These are phyloP conservation scores for Penicillium nordicum DNA, from an alignment of 2,329 filamentous ascomycete species.

Conservation along the genomic window DNA sequence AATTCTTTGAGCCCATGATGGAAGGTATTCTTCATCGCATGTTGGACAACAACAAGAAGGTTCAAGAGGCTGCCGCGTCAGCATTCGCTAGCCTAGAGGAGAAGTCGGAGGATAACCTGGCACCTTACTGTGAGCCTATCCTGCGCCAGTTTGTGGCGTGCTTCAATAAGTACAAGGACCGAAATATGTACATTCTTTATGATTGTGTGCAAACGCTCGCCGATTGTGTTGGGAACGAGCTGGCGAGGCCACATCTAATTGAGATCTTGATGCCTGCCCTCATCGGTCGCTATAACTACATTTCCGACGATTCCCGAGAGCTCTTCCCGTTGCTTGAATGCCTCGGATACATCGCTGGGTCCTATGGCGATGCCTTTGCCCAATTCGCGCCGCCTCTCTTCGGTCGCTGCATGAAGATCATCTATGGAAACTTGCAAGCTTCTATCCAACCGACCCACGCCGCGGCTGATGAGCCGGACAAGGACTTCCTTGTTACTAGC, in stretches of 20 bases:
- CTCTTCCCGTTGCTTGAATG: conserved; percentile 95
- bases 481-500: conserved; percentile 95
- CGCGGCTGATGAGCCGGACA: conserved; percentile 73
- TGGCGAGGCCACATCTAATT: conserved; percentile 78
- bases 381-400: conserved; percentile 87
- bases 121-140: conserved; percentile 85
- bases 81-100: conserved; percentile 96
- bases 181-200: conserved; percentile 98
- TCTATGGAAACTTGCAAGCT: conserved; percentile 85
- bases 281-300: conserved; percentile 80
- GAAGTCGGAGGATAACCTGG: conserved; percentile 75
- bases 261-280: conserved; percentile 88
- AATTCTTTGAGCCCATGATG: conserved; percentile 94
- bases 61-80: conserved; percentile 92
- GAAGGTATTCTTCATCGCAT: conserved; percentile 90
- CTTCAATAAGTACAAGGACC: conserved; percentile 94
- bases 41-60: conserved; percentile 96
- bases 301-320: conserved; percentile 85
- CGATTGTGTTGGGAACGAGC: conserved; percentile 77
- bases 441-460: conserved; percentile 59
- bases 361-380: conserved; percentile 75
- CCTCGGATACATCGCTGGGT: conserved; percentile 86
- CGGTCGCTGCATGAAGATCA: conserved; percentile 80
- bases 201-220: conserved; percentile 97
- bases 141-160: conserved; percentile 88